These are phyloP conservation scores for Podospora sp. DNA, from an alignment of 495 filamentous ascomycete species.

Conservation along the genomic window DNA sequence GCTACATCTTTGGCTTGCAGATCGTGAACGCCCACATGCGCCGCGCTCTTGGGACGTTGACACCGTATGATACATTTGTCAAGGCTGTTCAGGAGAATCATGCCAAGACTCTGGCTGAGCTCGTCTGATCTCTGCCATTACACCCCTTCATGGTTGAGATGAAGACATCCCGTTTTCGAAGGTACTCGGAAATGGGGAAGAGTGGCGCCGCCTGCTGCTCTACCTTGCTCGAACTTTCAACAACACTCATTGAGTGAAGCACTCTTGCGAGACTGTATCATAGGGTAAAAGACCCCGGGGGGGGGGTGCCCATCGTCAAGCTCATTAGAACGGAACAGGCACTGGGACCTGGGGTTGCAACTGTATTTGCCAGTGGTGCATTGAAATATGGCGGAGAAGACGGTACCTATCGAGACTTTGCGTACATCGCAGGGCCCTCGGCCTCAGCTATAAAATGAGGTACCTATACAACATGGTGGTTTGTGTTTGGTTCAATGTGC, in stretches of 20 bases:
- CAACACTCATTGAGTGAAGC: background rate
- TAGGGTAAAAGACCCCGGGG: background rate
- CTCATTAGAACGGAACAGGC: too few species aligned
- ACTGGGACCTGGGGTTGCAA: background rate
- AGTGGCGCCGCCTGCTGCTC: background rate
- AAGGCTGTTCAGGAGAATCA: constrained; percentile 52
- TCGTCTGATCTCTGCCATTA: constrained; percentile 29
- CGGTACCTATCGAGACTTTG: background rate
- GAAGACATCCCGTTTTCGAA: background rate
- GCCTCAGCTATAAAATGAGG: background rate
- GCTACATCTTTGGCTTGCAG: constrained; percentile 86
- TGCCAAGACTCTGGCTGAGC: constrained; percentile 45
- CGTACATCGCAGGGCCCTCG: background rate
- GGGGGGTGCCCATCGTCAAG: too few species aligned
- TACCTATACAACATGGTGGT: background rate
- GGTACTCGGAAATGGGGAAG: background rate
- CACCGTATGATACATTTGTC: constrained; percentile 75
- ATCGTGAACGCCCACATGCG: constrained; percentile 82
- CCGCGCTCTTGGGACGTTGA: constrained; percentile 80
- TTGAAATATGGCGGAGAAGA: background rate
- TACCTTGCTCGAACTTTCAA: background rate
- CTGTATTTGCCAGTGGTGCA: background rate
- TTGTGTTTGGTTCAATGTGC: too few species aligned
- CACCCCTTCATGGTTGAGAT: background rate
- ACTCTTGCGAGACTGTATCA: background rate